These are phyloP conservation scores for Breviolum minutum DNA, from an alignment of 73 alveolate species.

Conservation along the genomic window DNA sequence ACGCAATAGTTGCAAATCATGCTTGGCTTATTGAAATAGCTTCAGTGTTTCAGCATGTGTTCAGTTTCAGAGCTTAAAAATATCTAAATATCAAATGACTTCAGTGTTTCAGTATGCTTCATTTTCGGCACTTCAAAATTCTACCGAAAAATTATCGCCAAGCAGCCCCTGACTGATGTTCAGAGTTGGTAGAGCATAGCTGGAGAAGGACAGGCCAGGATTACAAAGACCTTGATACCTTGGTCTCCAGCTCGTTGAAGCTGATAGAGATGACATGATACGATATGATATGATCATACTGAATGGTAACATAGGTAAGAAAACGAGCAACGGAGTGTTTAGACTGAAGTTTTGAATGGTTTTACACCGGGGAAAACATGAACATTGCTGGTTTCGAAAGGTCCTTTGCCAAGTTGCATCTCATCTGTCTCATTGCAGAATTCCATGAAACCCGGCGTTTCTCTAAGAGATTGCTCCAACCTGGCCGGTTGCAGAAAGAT, in stretches of 20 bases:
- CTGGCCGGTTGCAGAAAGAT: neutral
- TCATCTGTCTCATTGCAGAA: conserved; percentile 56
- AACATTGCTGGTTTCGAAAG: neutral
- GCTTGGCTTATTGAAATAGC: too few relatives aligned
- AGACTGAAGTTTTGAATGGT: neutral
- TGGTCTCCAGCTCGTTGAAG: neutral
- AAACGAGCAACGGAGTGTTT: neutral
- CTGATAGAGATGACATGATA: too few relatives aligned
- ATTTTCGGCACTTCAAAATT: too few relatives aligned
- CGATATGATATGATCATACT: too few relatives aligned
- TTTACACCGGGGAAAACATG: neutral
- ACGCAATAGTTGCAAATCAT: too few relatives aligned
- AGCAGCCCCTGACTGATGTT: conserved; percentile 33
- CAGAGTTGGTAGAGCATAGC: conserved; percentile 71
- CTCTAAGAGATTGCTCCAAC: conserved; percentile 68
- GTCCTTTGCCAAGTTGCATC: neutral
- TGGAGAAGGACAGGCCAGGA: conserved; percentile 73
- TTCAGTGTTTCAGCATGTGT: neutral
- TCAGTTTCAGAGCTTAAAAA: neutral
- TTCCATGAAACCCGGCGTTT: conserved; percentile 15
- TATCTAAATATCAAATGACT: neutral
- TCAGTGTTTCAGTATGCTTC: neutral
- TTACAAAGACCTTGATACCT: conserved; percentile 87
- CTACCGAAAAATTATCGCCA: neutral
- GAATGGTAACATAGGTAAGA: too few relatives aligned